These are phyloP conservation scores for Adansonia gregorii DNA, from an alignment of 441 rosid species.

Conservation along the genomic window DNA sequence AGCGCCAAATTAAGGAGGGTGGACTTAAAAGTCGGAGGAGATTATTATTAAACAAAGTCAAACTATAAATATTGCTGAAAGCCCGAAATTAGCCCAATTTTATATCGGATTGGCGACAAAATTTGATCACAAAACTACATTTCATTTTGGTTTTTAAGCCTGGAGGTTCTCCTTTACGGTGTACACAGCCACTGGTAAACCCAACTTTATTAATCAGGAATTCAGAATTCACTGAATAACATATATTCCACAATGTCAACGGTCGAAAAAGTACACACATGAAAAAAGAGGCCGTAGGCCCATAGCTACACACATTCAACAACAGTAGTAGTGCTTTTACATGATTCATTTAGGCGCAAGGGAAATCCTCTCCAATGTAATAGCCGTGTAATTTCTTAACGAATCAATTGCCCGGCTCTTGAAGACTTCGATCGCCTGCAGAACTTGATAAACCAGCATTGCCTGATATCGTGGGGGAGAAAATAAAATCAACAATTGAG, in stretches of 20 bases:
- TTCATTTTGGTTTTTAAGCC: no score
- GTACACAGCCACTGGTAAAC: no score
- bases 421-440: constrained; percentile 34
- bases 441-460: constrained; percentile 14
- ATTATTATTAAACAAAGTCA: not conserved
- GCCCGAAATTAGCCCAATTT: not conserved
- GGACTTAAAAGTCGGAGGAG: no score
- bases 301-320: not conserved
- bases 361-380: not conserved
- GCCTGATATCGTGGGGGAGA: not conserved
- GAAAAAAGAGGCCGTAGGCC: not conserved
- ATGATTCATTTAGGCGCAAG: not conserved
- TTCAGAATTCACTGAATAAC: no score
- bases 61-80: not conserved
- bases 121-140: no score
- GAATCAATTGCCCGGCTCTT: constrained; percentile 46
- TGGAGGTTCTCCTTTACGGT: no score
- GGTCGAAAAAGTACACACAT: not conserved
- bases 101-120: not conserved
- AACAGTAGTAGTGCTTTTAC: not conserved
- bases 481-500: not conserved
- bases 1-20: not conserved
- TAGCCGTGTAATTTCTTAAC: not conserved
- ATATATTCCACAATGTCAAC: no score
- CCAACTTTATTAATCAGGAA: no score